Evolutionary conservation across 768 basidiomycete species (phyloP).

Genomic region (Tulasnella sp.): DNA sequence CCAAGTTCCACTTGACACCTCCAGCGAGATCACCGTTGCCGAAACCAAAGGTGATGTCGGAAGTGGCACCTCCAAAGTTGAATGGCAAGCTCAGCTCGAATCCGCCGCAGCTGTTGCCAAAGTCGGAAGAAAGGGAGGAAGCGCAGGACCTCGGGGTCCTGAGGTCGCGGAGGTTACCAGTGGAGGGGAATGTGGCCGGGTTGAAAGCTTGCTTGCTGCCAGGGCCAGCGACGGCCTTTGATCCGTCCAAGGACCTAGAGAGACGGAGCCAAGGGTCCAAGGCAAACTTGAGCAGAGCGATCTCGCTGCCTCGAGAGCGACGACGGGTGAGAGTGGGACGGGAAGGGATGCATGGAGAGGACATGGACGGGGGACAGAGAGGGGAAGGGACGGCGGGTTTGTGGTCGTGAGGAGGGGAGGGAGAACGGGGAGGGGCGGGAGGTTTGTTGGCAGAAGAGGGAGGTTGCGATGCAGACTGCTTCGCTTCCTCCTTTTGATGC

Average conservation of each 20-base stretch:
- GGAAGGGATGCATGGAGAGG: not conserved
- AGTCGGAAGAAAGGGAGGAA: not conserved
- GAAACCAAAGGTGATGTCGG: slow-evolving; percentile 12
- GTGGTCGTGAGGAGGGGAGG: slow-evolving; percentile 17
- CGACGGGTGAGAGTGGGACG: slow-evolving; percentile 14
- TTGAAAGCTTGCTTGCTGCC: slow-evolving; percentile 15
- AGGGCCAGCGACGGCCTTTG: not conserved
- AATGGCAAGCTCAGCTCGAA: slow-evolving; percentile 18
- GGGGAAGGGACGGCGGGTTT: slow-evolving; percentile 18
- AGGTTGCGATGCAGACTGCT: slow-evolving; percentile 3
- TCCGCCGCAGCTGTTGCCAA: not conserved
- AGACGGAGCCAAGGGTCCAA: slow-evolving; percentile 26
- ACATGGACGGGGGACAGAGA: not conserved
- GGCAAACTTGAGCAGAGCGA: slow-evolving; percentile 23
- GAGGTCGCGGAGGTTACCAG: slow-evolving; percentile 21
- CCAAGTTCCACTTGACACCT: slow-evolving; percentile 20
- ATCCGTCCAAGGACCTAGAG: slow-evolving; percentile 3
- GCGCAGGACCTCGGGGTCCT: slow-evolving; percentile 2
- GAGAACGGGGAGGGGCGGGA: not conserved
- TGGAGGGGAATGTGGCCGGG: slow-evolving; percentile 17
- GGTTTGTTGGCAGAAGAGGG: not conserved
- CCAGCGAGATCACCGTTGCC: slow-evolving; percentile 2
- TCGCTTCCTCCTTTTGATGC: not conserved
- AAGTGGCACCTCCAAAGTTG: not conserved
- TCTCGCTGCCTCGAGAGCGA: slow-evolving; percentile 21